These are phyloP conservation scores for Chenopodium quinoa DNA, from an alignment of 148 eudicot species.

Conservation along the genomic window DNA sequence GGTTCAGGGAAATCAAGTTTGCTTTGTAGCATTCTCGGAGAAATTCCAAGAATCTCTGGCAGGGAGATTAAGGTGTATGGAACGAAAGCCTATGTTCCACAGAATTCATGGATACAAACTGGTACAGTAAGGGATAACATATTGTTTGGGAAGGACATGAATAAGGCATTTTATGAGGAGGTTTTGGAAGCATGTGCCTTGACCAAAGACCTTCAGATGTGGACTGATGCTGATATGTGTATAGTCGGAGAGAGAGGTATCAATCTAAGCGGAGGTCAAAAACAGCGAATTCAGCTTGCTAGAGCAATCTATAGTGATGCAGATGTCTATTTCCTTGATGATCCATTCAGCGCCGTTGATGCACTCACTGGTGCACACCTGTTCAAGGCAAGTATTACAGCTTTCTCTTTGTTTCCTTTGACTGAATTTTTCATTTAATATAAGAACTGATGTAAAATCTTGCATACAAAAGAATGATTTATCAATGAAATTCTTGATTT, in stretches of 20 bases:
- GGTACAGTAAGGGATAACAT: conserved; percentile 85
- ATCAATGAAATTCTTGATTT: not conserved
- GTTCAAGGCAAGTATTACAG: conserved; percentile 54
- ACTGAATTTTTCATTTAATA: not conserved
- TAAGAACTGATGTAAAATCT: not conserved
- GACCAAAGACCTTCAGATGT: conserved; percentile 65
- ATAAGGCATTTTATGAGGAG: conserved; percentile 51
- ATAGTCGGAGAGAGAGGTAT: conserved; percentile 86
- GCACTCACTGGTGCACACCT: conserved; percentile 91
- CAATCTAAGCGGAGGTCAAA: conserved; percentile 91
- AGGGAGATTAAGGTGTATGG: conserved; percentile 57
- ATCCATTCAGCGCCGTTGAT: conserved; percentile 97
- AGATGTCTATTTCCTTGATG: conserved; percentile 85
- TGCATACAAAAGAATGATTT: not conserved
- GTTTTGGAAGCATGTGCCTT: conserved; percentile 81
- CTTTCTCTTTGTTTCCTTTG: conserved; percentile 7
- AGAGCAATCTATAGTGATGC: conserved; percentile 73
- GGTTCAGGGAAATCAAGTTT: conserved; percentile 92
- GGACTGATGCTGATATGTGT: conserved; percentile 76
- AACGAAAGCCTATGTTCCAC: conserved; percentile 78
- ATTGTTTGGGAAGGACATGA: conserved; percentile 74
- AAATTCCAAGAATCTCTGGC: conserved; percentile 72
- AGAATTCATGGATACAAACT: conserved; percentile 90
- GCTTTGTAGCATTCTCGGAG: conserved; percentile 77
- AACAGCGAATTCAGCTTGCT: conserved; percentile 87